A percentile compares a stretch with the other conserved stretches of the same genome.
phyloP scores from a whole-genome alignment of 2,329 filamentous ascomycete genomes.

The Fusarium sp. region DNA sequence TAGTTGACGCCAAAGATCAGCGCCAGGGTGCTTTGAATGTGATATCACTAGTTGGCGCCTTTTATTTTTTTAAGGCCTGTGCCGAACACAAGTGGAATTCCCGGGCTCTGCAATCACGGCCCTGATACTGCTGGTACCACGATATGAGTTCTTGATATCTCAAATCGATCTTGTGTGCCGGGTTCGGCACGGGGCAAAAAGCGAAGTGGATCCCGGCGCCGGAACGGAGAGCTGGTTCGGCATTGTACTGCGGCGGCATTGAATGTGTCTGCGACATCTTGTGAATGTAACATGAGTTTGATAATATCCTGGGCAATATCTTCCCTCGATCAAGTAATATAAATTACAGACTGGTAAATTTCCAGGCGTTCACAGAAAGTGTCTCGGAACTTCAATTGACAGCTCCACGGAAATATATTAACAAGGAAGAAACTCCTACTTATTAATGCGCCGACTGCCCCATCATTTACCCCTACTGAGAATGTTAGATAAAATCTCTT shows the following conservation, averaged over 20 bases:
- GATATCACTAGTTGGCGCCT: fast-evolving
- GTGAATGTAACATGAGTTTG: background rate
- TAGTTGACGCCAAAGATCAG: background rate
- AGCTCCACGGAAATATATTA: fast-evolving
- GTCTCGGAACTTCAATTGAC: fast-evolving
- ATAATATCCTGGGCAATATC: fast-evolving
- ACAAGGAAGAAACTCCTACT: fast-evolving
- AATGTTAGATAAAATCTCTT: fast-evolving
- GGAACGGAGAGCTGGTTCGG: background rate
- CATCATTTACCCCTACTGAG: fast-evolving
- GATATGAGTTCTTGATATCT: background rate
- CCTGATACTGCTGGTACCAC: fast-evolving
- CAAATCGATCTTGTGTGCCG: background rate
- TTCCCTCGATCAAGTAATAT: fast-evolving
- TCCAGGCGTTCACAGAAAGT: fast-evolving
- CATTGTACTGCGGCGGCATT: background rate
- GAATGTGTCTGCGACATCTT: background rate
- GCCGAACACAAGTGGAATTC: fast-evolving
- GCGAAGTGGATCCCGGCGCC: background rate
- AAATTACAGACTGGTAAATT: background rate
- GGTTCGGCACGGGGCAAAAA: background rate
- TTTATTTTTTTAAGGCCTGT: fast-evolving
- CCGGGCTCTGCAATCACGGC: fast-evolving
- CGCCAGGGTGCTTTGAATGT: background rate
- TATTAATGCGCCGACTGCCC: background rate